These are phyloP conservation scores for Cutaneotrichosporon cyanovorans DNA, from an alignment of 1,284 basidiomycete genomes.

Conservation along the genomic window DNA sequence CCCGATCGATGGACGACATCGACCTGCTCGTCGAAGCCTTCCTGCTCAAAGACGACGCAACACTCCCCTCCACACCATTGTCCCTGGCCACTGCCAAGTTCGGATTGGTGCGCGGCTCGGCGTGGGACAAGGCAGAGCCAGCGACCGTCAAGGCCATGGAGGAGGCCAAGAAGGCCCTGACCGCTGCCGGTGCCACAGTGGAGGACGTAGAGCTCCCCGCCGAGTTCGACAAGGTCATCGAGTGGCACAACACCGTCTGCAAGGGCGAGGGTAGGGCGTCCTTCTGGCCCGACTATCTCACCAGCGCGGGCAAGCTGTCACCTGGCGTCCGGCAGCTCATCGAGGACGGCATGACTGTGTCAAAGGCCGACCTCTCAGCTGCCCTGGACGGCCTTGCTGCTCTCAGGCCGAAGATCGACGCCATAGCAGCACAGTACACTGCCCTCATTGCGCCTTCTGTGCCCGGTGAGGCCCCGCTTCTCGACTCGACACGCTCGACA, in stretches of 20 bases:
- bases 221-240: constrained; percentile 16
- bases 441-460: constrained; percentile 25
- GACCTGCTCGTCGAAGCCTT: constrained; percentile 24
- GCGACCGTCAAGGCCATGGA: constrained; percentile 15
- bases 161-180: constrained; percentile 15
- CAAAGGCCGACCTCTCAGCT: constrained; percentile 16
- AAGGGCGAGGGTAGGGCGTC: constrained; percentile 21
- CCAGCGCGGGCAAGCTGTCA: constrained; percentile 8
- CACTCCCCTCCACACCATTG: not conserved
- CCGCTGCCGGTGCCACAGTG: constrained; percentile 19
- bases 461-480: constrained; percentile 20
- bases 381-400: constrained; percentile 24
- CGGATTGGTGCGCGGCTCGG: constrained; percentile 25
- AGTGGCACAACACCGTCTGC: constrained; percentile 24
- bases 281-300: constrained; percentile 17
- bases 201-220: constrained; percentile 23
- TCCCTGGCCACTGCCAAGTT: constrained; percentile 21
- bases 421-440: constrained; percentile 21
- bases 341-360: constrained; percentile 15
- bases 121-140: constrained; percentile 20
- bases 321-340: constrained; percentile 19
- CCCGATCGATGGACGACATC: constrained; percentile 29
- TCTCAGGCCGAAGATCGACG: constrained; percentile 22
- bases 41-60: constrained; percentile 24
- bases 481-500: constrained; percentile 21